These are phyloP conservation scores for Ophiobolus disseminans DNA, from an alignment of 2,329 filamentous ascomycete genomes.

Conservation along the genomic window DNA sequence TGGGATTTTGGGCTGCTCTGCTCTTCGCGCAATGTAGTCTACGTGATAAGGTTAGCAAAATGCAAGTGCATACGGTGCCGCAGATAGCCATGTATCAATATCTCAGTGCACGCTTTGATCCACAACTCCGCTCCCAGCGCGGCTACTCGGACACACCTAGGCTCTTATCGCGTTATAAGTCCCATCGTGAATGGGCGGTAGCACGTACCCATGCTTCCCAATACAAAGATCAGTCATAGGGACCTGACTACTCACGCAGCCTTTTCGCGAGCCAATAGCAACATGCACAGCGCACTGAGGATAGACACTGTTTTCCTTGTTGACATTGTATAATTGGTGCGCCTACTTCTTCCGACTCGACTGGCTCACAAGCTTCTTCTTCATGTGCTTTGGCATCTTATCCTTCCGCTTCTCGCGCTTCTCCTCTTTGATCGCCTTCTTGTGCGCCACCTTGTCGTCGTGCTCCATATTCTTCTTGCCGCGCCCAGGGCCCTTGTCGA, in stretches of 20 bases:
- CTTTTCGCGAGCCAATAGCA: too few relatives aligned
- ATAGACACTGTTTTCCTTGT: not conserved
- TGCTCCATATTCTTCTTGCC: conserved; percentile 79
- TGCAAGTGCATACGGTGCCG: too few relatives aligned
- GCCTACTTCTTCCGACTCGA: conserved; percentile 67
- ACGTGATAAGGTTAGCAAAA: too few relatives aligned
- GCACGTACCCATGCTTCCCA: not conserved
- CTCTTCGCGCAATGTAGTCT: too few relatives aligned
- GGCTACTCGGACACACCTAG: conserved; percentile 22
- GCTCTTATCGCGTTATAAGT: conserved; percentile 5
- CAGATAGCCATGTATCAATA: too few relatives aligned
- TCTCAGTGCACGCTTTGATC: conserved; percentile 33
- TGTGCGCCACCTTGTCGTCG: conserved; percentile 86
- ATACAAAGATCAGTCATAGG: too few relatives aligned
- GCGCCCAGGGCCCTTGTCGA: conserved; percentile 43
- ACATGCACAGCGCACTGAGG: too few relatives aligned
- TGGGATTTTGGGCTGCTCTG: too few relatives aligned
- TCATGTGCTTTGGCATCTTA: conserved; percentile 95
- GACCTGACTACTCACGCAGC: too few relatives aligned
- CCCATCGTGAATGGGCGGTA: conserved; percentile 14
- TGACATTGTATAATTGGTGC: not conserved
- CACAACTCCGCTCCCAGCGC: conserved; percentile 15
- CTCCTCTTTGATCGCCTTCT: conserved; percentile 90
- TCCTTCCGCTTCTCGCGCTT: conserved; percentile 91
- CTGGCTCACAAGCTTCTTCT: conserved; percentile 81